Evolutionary conservation across 2,329 filamentous ascomycete genomes (phyloP), one percentile per base, ranked within the genome.

Genomic region (Ophiostoma triangulosporum): DNA sequence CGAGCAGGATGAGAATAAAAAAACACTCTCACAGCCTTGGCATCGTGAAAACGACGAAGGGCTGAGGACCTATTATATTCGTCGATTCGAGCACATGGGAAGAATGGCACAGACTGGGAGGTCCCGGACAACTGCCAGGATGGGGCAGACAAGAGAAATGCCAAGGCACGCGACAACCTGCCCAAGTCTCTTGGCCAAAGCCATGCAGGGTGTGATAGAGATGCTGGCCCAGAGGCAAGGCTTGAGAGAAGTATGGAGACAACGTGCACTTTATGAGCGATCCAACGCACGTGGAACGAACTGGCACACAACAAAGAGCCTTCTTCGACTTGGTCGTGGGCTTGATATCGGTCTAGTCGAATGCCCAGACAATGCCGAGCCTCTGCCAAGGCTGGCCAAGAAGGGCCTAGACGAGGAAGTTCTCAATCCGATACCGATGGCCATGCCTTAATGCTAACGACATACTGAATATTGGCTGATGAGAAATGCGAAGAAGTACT

Each of bases 41-140:
- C 46, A 48, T 31, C 27, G 5, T 24, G 46, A 33, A 22, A n/a
- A 29, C 6, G 46, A 32, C 17, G 17, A 48, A 17, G 46, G 15
- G 7, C 29, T 15, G n/a, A 17, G 29, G 26, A 31, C 46, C 46
- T 48, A 31, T 48, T 32, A 48, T 48, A 48, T 48, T 48, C 27
- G 46, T 48, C 46, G 27, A 24, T 33, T 48, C 46, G 46, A 48
- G 46, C 46, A 48, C 46, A 48, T 48, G 46, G 46, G 27, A 32
- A 22, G 46, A 31, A 33, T 20, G n/a, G n/a, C 46, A 15, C 11
- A 8, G 27, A 22, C 17, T 33, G 46, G 29, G 27, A 48, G 26
- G 46, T 14, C 33, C 8, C 11, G 9, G 38, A 40, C 14, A 11
- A 4, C 15, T 40, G 36, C 36, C n/a, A 20, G 15, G 27, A 17